phyloP scores from a whole-genome alignment of 495 filamentous ascomycete genomes.

The Penicillium simplicissimum region DNA sequence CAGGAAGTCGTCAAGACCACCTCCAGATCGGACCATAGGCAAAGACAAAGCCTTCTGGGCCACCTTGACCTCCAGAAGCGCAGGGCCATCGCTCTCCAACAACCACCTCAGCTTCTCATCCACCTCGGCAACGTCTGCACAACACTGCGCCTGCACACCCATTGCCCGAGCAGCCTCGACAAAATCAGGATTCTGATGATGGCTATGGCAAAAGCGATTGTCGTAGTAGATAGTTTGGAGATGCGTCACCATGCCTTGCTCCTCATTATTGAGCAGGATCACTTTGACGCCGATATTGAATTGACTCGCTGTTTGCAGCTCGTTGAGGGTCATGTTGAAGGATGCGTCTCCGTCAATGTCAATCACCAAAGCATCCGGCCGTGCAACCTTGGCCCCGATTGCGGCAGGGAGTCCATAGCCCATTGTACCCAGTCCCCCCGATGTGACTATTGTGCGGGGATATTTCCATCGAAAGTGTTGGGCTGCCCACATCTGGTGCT shows the following conservation, averaged over 20 bases:
- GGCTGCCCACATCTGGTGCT: slow-evolving; percentile 97
- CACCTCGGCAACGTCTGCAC: background rate
- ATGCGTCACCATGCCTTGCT: slow-evolving; percentile 93
- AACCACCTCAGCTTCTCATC: background rate
- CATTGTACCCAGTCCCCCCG: slow-evolving; percentile 93
- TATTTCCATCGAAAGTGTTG: slow-evolving; percentile 92
- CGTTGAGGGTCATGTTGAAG: slow-evolving; percentile 95
- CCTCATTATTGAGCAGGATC: slow-evolving; percentile 92
- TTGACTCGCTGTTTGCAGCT: slow-evolving; percentile 84
- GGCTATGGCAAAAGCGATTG: slow-evolving; percentile 87
- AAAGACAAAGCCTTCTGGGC: background rate
- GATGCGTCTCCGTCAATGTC: slow-evolving; percentile 96
- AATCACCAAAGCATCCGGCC: slow-evolving; percentile 81
- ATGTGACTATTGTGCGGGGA: slow-evolving; percentile 86
- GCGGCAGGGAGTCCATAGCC: slow-evolving; percentile 90
- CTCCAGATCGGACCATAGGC: background rate
- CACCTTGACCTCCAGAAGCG: background rate
- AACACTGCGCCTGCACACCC: slow-evolving; percentile 54
- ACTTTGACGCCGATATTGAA: slow-evolving; percentile 94
- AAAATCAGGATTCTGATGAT: slow-evolving; percentile 79
- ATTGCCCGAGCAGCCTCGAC: slow-evolving; percentile 59
- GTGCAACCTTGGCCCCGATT: slow-evolving; percentile 91
- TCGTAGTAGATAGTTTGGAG: slow-evolving; percentile 95
- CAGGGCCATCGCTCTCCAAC: background rate
- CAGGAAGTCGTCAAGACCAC: background rate